A percentile compares a stretch with the other conserved stretches of the same genome.
phyloP scores from a whole-genome alignment of 352 stramenopile species.

The Phytopythium boreale region DNA sequence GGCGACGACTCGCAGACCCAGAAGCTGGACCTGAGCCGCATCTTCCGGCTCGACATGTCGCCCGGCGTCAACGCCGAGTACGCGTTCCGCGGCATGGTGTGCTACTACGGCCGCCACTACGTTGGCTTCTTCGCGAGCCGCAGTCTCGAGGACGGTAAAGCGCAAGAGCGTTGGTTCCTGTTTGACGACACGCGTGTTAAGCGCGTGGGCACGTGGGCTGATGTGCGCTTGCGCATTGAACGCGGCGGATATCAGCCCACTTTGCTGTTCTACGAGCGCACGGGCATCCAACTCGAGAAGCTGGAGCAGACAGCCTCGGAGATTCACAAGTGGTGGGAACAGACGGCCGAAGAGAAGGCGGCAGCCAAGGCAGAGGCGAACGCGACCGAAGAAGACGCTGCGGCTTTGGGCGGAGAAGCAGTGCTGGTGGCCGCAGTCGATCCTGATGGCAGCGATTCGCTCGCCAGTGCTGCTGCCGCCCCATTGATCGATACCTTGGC shows the following conservation, averaged over 20 bases:
- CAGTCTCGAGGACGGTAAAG: constrained; percentile 46
- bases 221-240: constrained; percentile 71
- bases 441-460: neutral
- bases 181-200: constrained; percentile 86
- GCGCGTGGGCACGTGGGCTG: constrained; percentile 65
- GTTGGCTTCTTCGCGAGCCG: constrained; percentile 83
- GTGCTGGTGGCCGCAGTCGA: constrained; percentile 3
- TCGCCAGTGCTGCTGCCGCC: neutral
- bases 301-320: constrained; percentile 61
- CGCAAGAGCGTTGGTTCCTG: constrained; percentile 66
- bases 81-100: constrained; percentile 77
- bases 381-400: constrained; percentile 12
- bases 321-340: constrained; percentile 79
- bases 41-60: constrained; percentile 62
- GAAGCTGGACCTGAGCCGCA: constrained; percentile 56
- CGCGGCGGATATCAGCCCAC: constrained; percentile 80
- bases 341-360: constrained; percentile 29
- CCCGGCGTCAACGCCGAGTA: constrained; percentile 38
- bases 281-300: constrained; percentile 52
- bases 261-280: constrained; percentile 80
- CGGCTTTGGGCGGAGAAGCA: constrained; percentile 9
- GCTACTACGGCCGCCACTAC: constrained; percentile 85
- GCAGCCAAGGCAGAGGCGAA: constrained; percentile 15
- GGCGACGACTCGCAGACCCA: constrained; percentile 37
- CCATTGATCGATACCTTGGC: constrained; percentile 1